Conservation (phyloP, 805 yeast genomes). For the Kuraishia ogatae region DNA sequence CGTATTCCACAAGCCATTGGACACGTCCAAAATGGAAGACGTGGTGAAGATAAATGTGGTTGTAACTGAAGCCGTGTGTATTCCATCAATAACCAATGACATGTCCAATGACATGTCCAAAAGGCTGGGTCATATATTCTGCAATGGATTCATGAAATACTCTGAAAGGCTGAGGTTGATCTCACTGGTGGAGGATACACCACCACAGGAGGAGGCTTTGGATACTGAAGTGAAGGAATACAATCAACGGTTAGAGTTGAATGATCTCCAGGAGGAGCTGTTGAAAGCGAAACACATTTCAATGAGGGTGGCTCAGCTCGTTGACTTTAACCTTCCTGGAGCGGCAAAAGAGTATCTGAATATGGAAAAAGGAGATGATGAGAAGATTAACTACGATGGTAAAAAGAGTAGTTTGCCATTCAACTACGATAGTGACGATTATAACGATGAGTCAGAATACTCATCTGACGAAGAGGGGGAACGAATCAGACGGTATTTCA, state of each 20-base stretch:
- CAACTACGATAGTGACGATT: slow-evolving; percentile 8
- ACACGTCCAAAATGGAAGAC: neutral
- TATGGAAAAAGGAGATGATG: neutral
- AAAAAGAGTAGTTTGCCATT: slow-evolving; percentile 14
- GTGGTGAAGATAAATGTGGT: neutral
- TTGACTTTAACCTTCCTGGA: neutral
- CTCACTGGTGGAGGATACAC: neutral
- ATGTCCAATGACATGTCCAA: neutral
- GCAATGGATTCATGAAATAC: neutral
- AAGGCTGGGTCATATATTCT: neutral
- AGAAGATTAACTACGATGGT: slow-evolving; percentile 1
- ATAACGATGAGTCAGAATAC: slow-evolving; percentile 15
- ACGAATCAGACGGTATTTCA: slow-evolving; percentile 15
- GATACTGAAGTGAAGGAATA: neutral
- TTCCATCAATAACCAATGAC: neutral
- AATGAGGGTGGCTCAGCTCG: neutral
- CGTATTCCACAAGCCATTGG: neutral
- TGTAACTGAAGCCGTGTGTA: neutral
- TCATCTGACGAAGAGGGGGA: slow-evolving; percentile 13
- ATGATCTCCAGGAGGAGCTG: neutral
- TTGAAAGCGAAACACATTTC: neutral
- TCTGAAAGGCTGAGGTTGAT: neutral
- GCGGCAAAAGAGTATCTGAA: neutral
- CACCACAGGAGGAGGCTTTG: neutral
- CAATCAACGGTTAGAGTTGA: neutral